A percentile compares a stretch with the other conserved stretches of the same genome.
Conservation (phyloP, 139 green algal genomes). For the Marvania coccoides region DNA sequence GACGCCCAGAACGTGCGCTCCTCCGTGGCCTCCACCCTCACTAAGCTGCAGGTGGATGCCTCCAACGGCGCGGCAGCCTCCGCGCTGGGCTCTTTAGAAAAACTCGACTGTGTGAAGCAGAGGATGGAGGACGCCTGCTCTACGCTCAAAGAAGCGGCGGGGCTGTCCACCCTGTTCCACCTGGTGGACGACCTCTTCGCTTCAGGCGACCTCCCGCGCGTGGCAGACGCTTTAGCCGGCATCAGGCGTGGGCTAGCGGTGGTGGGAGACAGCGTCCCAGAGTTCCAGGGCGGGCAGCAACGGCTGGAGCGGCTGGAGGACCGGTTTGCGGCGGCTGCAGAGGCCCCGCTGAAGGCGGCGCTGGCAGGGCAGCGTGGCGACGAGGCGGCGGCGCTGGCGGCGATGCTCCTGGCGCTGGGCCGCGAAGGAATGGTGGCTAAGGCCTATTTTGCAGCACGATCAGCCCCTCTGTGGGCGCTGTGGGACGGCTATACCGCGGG, state of each 20-base stretch:
- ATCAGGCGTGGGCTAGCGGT: constrained; percentile 71
- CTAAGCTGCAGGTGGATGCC: constrained; percentile 4
- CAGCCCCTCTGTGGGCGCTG: constrained; percentile 28
- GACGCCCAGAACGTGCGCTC: constrained; percentile 40
- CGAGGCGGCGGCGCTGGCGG: constrained; percentile 28
- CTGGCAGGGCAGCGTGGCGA: constrained; percentile 39
- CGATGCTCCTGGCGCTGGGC: constrained; percentile 48
- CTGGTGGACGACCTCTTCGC: constrained; percentile 71
- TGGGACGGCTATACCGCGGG: constrained; percentile 35
- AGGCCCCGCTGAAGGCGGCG: constrained; percentile 60
- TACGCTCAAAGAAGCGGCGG: constrained; percentile 82
- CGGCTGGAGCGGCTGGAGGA: constrained; percentile 61
- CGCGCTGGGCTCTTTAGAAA: constrained; percentile 30
- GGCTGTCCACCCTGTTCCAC: constrained; percentile 73
- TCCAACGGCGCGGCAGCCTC: not conserved
- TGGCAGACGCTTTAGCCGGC: constrained; percentile 66
- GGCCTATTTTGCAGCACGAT: constrained; percentile 50
- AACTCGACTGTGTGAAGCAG: constrained; percentile 63
- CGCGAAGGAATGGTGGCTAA: constrained; percentile 44
- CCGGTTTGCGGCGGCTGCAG: constrained; percentile 61
- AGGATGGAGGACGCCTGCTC: constrained; percentile 74
- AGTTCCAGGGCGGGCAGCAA: constrained; percentile 22
- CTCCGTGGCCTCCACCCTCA: constrained; percentile 14
- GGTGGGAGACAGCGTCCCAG: constrained; percentile 37
- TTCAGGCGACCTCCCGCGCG: constrained; percentile 56